Evolutionary conservation across 805 yeast genomes (phyloP).

Genomic region (Maudiozyma saulgeensis): DNA sequence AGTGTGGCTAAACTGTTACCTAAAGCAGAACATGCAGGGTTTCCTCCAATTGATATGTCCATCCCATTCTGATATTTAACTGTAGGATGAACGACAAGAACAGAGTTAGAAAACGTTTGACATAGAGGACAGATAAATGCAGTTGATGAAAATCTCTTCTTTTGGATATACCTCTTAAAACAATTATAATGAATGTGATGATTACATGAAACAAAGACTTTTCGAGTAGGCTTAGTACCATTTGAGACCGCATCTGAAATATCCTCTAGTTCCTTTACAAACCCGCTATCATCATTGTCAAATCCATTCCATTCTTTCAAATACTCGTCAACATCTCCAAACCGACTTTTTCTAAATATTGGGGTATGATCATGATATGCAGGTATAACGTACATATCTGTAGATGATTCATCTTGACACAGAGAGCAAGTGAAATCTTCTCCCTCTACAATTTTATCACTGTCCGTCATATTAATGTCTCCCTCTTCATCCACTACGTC

Average conservation of each 20-base stretch:
- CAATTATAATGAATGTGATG: constrained; percentile 88
- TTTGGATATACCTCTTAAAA: constrained; percentile 54
- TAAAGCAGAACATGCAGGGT: constrained; percentile 7
- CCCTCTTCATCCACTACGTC: constrained; percentile 36
- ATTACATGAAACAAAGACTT: constrained; percentile 72
- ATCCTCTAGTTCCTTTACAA: constrained; percentile 14
- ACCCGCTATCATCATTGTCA: constrained; percentile 16
- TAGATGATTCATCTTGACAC: constrained; percentile 46
- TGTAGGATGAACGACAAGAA: constrained; percentile 21
- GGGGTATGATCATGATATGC: constrained; percentile 39
- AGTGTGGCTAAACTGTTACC: constrained; percentile 9
- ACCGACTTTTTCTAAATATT: constrained; percentile 36
- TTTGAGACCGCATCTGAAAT: constrained; percentile 3
- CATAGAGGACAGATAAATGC: constrained; percentile 92
- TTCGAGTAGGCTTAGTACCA: constrained; percentile 7
- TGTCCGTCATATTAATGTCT: constrained; percentile 33
- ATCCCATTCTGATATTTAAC: constrained; percentile 5
- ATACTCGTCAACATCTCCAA: constrained; percentile 22
- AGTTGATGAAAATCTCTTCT: constrained; percentile 46
- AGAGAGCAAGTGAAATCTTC: constrained; percentile 41
- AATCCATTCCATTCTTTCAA: constrained; percentile 25
- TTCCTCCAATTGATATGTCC: constrained; percentile 4
- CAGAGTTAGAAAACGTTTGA: constrained; percentile 48
- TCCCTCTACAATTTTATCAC: constrained; percentile 20
- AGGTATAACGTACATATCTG: constrained; percentile 50